Evolutionary conservation across 2,329 filamentous ascomycete genomes (phyloP).

Genomic region (Alternaria brassicae): DNA sequence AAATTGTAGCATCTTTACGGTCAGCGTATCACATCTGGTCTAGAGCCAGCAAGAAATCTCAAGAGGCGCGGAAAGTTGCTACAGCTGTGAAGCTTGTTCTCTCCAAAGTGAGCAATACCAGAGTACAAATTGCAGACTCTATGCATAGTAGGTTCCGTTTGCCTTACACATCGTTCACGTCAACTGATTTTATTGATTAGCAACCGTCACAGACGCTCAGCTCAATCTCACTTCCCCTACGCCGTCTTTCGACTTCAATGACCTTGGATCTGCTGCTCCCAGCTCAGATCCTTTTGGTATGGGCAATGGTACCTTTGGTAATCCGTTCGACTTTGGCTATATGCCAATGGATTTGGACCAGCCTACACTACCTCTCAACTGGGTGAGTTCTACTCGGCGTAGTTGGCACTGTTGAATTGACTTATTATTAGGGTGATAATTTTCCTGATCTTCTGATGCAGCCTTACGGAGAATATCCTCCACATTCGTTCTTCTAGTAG

Average conservation of each 20-base stretch:
- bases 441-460: constrained; percentile 18
- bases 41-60: constrained; percentile 34
- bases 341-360: constrained; percentile 34
- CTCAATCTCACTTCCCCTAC: constrained; percentile 13
- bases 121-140: neutral
- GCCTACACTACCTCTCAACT: constrained; percentile 28
- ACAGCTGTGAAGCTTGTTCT: constrained; percentile 40
- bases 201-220: constrained; percentile 1
- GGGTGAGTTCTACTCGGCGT: constrained; percentile 23
- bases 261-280: neutral
- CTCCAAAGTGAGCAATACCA: constrained; percentile 24
- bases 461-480: constrained; percentile 12
- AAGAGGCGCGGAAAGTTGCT: constrained; percentile 41
- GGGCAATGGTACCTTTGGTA: constrained; percentile 13
- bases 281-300: constrained; percentile 7
- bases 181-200: constrained; percentile 5
- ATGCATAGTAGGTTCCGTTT: constrained; percentile 16
- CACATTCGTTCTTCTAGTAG: neutral
- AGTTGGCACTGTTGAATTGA: neutral
- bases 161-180: too few relatives aligned
- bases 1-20: constrained; percentile 34
- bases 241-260: constrained; percentile 26
- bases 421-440: constrained; percentile 17
- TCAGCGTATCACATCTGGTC: constrained; percentile 36
- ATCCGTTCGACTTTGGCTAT: constrained; percentile 27